A percentile compares a stretch with the other conserved stretches of the same genome.
These are phyloP conservation scores for Anastatica hierochuntica DNA, from an alignment of 345 rosid species.

Conservation along the genomic window DNA sequence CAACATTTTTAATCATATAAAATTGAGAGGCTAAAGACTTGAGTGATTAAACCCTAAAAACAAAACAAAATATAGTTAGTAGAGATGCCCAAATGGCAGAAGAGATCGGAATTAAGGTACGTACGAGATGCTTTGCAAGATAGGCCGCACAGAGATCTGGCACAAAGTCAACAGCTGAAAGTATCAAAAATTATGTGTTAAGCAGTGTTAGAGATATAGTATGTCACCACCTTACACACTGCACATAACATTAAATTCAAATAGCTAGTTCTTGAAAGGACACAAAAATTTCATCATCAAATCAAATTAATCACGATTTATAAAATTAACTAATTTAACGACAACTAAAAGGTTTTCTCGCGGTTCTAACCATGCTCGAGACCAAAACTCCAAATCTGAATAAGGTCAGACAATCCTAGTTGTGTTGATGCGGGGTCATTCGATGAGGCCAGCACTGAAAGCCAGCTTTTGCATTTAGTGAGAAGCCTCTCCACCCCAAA, in stretches of 20 bases:
- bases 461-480: conserved; percentile 38
- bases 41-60: neutral
- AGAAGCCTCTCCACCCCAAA: conserved; percentile 59
- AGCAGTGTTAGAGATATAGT: no score
- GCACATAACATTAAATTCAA: neutral
- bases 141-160: conserved; percentile 48
- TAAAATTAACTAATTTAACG: neutral
- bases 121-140: conserved; percentile 70
- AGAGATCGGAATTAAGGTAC: conserved; percentile 31
- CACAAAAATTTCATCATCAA: neutral
- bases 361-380: conserved; percentile 44
- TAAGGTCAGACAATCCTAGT: conserved; percentile 46
- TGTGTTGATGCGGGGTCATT: conserved; percentile 17
- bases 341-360: neutral
- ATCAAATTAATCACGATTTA: neutral
- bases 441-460: conserved; percentile 26
- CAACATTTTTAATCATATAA: neutral
- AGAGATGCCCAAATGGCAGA: conserved; percentile 12
- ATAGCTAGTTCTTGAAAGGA: neutral
- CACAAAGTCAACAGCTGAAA: conserved; percentile 48
- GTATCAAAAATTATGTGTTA: conserved; percentile 30
- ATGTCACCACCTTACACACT: conserved; percentile 9
- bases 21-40: neutral
- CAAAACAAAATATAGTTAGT: neutral
- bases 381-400: conserved; percentile 57